Percentiles rank a stretch among this genome's conserved stretches.
Conservation (phyloP, 148 eudicot genomes). For the Fagopyrum tataricum region DNA sequence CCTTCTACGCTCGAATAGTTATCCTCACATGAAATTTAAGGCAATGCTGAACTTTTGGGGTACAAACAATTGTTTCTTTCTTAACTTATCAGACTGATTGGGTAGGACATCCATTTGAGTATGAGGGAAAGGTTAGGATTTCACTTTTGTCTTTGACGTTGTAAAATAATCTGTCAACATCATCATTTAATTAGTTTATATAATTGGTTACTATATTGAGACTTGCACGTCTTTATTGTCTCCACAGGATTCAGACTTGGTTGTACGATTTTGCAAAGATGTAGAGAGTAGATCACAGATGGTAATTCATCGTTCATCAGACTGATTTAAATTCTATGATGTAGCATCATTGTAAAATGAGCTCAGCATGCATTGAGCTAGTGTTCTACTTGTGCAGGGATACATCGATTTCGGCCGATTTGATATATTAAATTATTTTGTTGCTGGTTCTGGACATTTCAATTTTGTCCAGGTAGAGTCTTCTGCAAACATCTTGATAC, state of each 20-base stretch:
- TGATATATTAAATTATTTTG: slow-evolving; percentile 50
- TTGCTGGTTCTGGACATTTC: slow-evolving; percentile 56
- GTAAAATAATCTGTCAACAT: neutral
- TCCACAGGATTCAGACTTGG: slow-evolving; percentile 72
- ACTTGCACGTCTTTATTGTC: neutral
- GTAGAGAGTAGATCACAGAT: slow-evolving; percentile 76
- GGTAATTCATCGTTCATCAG: slow-evolving; percentile 28
- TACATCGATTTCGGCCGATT: slow-evolving; percentile 87
- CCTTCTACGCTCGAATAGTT: neutral
- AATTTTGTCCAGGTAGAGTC: slow-evolving; percentile 69
- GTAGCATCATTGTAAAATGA: neutral
- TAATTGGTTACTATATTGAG: neutral
- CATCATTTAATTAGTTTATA: neutral
- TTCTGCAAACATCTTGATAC: neutral
- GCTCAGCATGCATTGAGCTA: neutral
- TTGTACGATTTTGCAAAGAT: slow-evolving; percentile 83
- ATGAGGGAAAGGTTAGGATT: slow-evolving; percentile 66
- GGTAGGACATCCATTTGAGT: slow-evolving; percentile 58
- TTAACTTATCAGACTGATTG: slow-evolving; percentile 55
- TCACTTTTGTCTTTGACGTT: neutral
- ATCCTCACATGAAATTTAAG: neutral
- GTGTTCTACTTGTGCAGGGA: slow-evolving; percentile 45
- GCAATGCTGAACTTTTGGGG: neutral
- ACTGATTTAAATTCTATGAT: neutral
- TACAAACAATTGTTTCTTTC: slow-evolving; percentile 22